Percentiles rank a stretch among this genome's conserved stretches.
These are phyloP conservation scores for Peniophora sp. DNA, from an alignment of 1,284 basidiomycete species.

Conservation along the genomic window DNA sequence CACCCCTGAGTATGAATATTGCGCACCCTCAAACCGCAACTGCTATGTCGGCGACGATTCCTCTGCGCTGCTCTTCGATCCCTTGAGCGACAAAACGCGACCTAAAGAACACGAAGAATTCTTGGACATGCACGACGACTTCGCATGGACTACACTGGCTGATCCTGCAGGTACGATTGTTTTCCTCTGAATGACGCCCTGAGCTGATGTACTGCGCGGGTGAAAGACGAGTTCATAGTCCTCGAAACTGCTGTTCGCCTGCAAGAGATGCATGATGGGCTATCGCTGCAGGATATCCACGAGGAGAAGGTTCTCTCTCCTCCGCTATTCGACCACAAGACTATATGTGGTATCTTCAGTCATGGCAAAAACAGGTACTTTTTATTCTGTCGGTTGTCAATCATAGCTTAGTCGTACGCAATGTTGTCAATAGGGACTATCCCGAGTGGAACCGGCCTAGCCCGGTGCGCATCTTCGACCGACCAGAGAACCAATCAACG, in stretches of 20 bases:
- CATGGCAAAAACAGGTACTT: too few relatives aligned
- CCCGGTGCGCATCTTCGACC: too few relatives aligned
- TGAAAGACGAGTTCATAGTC: conserved; percentile 36
- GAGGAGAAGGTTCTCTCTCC: conserved; percentile 18
- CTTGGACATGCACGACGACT: conserved; percentile 38
- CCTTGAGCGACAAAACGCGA: conserved; percentile 23
- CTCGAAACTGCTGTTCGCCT: conserved; percentile 32
- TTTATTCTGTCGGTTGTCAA: too few relatives aligned
- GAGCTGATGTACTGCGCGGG: background rate
- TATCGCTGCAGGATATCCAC: conserved; percentile 32
- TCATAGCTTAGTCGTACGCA: too few relatives aligned
- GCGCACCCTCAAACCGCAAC: conserved; percentile 33
- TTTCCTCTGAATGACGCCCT: conserved; percentile 3
- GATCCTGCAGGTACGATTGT: conserved; percentile 10
- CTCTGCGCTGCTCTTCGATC: too few relatives aligned
- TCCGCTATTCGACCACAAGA: too few relatives aligned
- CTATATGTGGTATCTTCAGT: too few relatives aligned
- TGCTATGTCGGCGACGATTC: conserved; percentile 17
- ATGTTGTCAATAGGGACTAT: too few relatives aligned
- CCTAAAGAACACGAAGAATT: conserved; percentile 34
- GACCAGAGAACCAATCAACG: too few relatives aligned
- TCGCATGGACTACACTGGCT: background rate
- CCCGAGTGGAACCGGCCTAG: too few relatives aligned
- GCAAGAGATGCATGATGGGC: conserved; percentile 17
- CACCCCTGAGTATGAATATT: conserved; percentile 41